Base-by-base conservation (phyloP, 164 flowering plant genomes). In the Piper betle region DNA sequence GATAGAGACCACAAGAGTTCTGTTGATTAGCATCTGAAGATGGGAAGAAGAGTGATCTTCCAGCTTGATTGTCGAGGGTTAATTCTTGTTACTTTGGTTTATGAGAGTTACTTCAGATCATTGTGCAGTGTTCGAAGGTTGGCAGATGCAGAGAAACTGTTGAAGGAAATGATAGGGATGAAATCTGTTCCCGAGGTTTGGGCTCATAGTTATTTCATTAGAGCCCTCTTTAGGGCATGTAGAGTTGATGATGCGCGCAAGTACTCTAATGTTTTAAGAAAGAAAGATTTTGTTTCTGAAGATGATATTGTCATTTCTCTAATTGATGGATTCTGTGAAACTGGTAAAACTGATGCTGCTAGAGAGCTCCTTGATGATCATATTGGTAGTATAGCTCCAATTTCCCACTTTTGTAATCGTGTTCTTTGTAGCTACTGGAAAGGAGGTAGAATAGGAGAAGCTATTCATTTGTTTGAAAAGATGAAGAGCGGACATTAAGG, bases 81-180 rank as follows among this genome's bases (percentile, higher is more conserved):
- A 9, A 70, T 78, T 69, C 79, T 75, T 16, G 75, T 64, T 53
- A 57, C 73, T 39, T 58, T 78, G 72, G 74, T 64, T 38, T 78
- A 75, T 50, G 79, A 74, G 64, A 57, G 68, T 39, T 79, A 72
- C 66, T 72, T 72, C 59, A 72, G 76, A 52, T 67, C 78, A 2
- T 65, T 79, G 46, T 79, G 82, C 43, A 55, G 69, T 8, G 68
- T 53, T 0, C 76, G 74, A 58, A 68, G 58, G 64, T 68, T 79
- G 15, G 76, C 64, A 12, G 72, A 70, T 52, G 82, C 82, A 6
- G 75, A 76, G 66, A 54, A 54, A 20, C 46, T 79, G 66, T 61
- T 79, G 70, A 79, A 74, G 59, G 73, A 68, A 68, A 73, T 76
- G 78, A 68, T 79, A 74, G 66, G 59, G 53, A 72, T 62, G 67